These are phyloP conservation scores for Phoenix roebelenii DNA, from an alignment of 176 grass and related monocot genomes.

Conservation along the genomic window DNA sequence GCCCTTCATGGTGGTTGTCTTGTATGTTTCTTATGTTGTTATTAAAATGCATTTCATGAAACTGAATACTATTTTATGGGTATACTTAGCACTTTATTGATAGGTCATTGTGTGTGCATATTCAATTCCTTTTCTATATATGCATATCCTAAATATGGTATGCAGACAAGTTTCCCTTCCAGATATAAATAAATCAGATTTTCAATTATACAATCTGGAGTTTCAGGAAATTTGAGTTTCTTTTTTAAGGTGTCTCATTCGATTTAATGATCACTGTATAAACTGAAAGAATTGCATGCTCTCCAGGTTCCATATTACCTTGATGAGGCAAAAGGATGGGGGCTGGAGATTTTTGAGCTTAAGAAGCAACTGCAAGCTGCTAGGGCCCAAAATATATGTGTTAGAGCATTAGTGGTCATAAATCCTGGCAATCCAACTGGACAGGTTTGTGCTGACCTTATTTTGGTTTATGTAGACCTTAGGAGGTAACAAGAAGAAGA, in stretches of 20 bases:
- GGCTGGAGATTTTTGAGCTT: slow-evolving; percentile 64
- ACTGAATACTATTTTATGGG: slow-evolving; percentile 7
- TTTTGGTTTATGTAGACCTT: not conserved
- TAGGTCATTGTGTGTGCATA: too few species aligned
- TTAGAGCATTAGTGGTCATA: slow-evolving; percentile 79
- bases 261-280: too few species aligned
- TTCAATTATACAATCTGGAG: too few species aligned
- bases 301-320: slow-evolving; percentile 88
- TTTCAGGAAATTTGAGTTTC: too few species aligned
- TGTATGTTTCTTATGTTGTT: slow-evolving; percentile 45
- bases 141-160: too few species aligned
- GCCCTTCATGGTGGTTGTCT: slow-evolving; percentile 91
- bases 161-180: too few species aligned
- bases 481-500: too few species aligned
- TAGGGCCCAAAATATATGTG: slow-evolving; percentile 64
- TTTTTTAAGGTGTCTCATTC: too few species aligned
- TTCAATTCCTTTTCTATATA: too few species aligned
- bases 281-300: slow-evolving; percentile 6
- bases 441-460: slow-evolving; percentile 40
- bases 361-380: slow-evolving; percentile 72
- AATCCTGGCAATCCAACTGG: slow-evolving; percentile 95
- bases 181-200: too few species aligned
- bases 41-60: slow-evolving; percentile 2
- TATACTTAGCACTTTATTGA: too few species aligned
- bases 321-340: slow-evolving; percentile 68